Base-by-base conservation (phyloP, 179 eudicot genomes). In the Beta lomatogona region DNA sequence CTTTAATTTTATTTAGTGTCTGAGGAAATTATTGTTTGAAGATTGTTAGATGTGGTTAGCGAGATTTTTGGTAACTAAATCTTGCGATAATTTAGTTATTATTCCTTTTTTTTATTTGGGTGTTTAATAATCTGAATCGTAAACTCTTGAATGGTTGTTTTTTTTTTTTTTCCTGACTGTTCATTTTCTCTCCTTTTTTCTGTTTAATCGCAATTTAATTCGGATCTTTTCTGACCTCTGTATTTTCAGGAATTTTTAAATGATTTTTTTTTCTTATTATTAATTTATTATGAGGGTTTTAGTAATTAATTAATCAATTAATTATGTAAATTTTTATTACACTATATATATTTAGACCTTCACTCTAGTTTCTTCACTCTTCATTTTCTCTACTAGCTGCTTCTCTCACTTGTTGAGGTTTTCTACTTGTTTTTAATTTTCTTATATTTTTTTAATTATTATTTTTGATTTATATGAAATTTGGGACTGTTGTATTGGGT, bases 171-270 rank as follows among this genome's bases (percentile, higher is more conserved):
- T 77, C 68, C 18, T 16, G 68, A 45, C 75, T 77, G 3, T 79
- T 81, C 50, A 54, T 59, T 66, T 71, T 28, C 57, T 79, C 73
- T 79, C 78, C 16, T 7, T 75, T 82, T 73, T 25, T 25, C 31
- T 83, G 45, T 28, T 80, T 82, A 78, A 71, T 57, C 63, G 83
- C 89, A 87, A 77, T 52, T 84, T 67, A 79, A 85, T 85, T 54
- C 88, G 92, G 93, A 90, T 93, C 95, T 88, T 48, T 36, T 86
- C 69, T 83, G 77, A 80, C 85, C 70, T 75, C 14, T 85, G 68
- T 48, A 80, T 80, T 88, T 79, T 72, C 22, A 41, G 19, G 60
- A 6, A 11, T 55, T 55, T 19, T 60, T 44, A 28, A 1, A 1
- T 64, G 31, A 31, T 61, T 64, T 73, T 64, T 25, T 52, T 65